phyloP scores from a whole-genome alignment of 78 protist genomes.

The Dictyostelium intermedium region DNA sequence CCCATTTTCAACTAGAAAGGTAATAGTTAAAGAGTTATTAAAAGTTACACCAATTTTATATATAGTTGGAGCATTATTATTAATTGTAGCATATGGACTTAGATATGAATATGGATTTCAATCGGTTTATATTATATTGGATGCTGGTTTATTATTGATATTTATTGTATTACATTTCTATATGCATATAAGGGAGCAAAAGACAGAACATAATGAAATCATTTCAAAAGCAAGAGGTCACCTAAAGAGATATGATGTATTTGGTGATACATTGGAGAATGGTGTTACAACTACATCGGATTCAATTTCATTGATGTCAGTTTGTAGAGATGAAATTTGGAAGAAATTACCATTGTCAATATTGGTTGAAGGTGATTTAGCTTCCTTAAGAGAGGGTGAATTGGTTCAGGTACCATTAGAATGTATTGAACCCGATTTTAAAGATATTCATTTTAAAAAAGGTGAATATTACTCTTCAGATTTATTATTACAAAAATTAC shows the following conservation, averaged over 20 bases:
- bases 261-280: slow-evolving; percentile 43
- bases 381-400: slow-evolving; percentile 54
- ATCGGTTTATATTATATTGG: slow-evolving; percentile 35
- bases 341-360: slow-evolving; percentile 60
- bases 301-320: slow-evolving; percentile 31
- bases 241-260: slow-evolving; percentile 1
- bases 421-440: slow-evolving; percentile 50
- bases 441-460: neutral
- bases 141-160: slow-evolving; percentile 24
- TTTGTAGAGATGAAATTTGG: slow-evolving; percentile 70
- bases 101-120: slow-evolving; percentile 32
- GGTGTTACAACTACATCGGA: slow-evolving; percentile 48
- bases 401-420: slow-evolving; percentile 12
- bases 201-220: slow-evolving; percentile 41
- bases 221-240: slow-evolving; percentile 72
- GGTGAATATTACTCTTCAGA: slow-evolving; percentile 40
- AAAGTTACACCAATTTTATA: slow-evolving; percentile 68
- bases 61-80: slow-evolving; percentile 19
- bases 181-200: slow-evolving; percentile 40
- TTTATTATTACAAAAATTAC: neutral
- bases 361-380: slow-evolving; percentile 69
- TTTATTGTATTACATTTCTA: slow-evolving; percentile 26
- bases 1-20: slow-evolving; percentile 4
- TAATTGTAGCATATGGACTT: slow-evolving; percentile 45
- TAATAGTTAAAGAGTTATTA: slow-evolving; percentile 22